Base-by-base conservation (phyloP, 2,329 filamentous ascomycete species). In the Nemania sp. region DNA sequence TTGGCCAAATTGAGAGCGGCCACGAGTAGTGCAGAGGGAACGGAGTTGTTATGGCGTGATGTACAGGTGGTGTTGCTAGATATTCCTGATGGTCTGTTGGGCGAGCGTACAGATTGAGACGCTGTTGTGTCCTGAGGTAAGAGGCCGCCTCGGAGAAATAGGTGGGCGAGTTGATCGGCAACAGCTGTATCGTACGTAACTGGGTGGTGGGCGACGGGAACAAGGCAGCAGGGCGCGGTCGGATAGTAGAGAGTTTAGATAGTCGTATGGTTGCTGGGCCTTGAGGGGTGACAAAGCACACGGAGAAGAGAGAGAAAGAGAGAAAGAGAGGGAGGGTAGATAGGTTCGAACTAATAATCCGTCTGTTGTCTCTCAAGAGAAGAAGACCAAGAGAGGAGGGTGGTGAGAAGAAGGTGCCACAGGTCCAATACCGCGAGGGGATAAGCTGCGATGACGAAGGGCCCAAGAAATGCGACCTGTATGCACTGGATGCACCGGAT, bases 401-500 rank as follows among this genome's bases (percentile, higher is more conserved):
- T 57, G 57, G 61, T 62, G 59, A 64, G 58, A 61, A 64, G 58
- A 52, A 40, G 32, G 55, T 60, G 64, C 40, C 48, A 52, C 51
- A 56, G 51, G 40, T 39, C 52, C 39, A 55, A 48, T 52, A 59
- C 18, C 43, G 55, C 32, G 55, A 52, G 51, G 46, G 47, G 46
- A 53, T 52, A 29, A 55, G 65, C 66, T 67, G 57, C 48, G 52
- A 58, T 54, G 61, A 65, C 43, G 39, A 45, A 53, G 20, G 40
- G 37, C 49, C 52, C 35, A 62, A 39, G 53, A 40, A 65, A 55
- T 57, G 56, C 59, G 63, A 66, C 62, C 7, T 3, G 25, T 3
- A 29, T 29, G 25, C 7, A 29, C 25, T 7, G 25, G 25, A 29
- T 29, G 25, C 25, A 7, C 7, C 7, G 25, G 25, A 29, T 29